Conservation (phyloP, 1,139 yeast species). For the Kodamaea derodonti region DNA sequence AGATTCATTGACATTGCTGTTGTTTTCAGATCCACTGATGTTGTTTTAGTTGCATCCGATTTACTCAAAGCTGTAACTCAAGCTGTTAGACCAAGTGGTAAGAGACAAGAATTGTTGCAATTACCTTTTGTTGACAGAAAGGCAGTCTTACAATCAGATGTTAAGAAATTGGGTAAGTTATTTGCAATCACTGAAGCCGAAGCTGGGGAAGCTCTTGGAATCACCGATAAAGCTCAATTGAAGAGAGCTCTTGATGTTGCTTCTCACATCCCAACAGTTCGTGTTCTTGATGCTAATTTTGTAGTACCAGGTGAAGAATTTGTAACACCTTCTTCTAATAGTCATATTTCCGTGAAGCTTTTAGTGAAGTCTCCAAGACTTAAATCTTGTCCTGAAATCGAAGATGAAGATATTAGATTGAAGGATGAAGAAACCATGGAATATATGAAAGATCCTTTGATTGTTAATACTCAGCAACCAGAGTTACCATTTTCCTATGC, state of each 20-base stretch:
- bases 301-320: constrained; percentile 83
- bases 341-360: constrained; percentile 73
- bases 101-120: constrained; percentile 67
- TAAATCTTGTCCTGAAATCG: constrained; percentile 53
- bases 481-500: constrained; percentile 58
- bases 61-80: constrained; percentile 73
- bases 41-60: constrained; percentile 58
- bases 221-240: constrained; percentile 43
- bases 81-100: constrained; percentile 62
- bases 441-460: constrained; percentile 67
- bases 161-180: constrained; percentile 65
- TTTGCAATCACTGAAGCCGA: constrained; percentile 54
- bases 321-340: constrained; percentile 71
- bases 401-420: constrained; percentile 33
- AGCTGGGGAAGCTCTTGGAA: constrained; percentile 55
- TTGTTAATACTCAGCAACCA: constrained; percentile 64
- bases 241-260: constrained; percentile 58
- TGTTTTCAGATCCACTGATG: constrained; percentile 69
- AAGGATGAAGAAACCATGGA: constrained; percentile 55
- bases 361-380: constrained; percentile 68
- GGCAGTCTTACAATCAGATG: constrained; percentile 37
- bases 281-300: constrained; percentile 68
- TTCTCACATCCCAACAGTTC: constrained; percentile 61
- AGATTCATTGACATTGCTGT: constrained; percentile 82
- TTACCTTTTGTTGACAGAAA: constrained; percentile 65